These are phyloP conservation scores for Dendryphion nanum DNA, from an alignment of 2,329 filamentous ascomycete species.

Conservation along the genomic window DNA sequence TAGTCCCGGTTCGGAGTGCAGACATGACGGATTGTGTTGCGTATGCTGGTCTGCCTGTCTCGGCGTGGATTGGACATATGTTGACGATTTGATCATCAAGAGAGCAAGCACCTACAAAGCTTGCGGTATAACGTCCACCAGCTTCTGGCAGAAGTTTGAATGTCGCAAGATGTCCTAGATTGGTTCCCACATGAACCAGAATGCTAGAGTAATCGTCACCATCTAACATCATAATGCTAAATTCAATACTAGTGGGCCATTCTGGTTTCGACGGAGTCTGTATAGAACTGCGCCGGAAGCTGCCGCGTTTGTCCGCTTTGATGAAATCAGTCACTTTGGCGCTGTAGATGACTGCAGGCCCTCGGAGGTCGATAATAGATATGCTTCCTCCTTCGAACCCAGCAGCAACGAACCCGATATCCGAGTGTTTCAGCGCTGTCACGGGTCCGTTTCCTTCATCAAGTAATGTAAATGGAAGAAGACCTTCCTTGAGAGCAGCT, in stretches of 20 bases:
- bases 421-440: slow-evolving; percentile 77
- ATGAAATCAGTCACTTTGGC: slow-evolving; percentile 69
- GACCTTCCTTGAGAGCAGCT: slow-evolving; percentile 69
- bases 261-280: slow-evolving; percentile 55
- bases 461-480: slow-evolving; percentile 77
- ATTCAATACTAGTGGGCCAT: slow-evolving; percentile 80
- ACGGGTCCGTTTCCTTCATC: slow-evolving; percentile 81
- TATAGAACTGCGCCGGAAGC: slow-evolving; percentile 61
- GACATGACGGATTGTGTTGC: slow-evolving; percentile 75
- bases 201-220: slow-evolving; percentile 96
- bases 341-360: slow-evolving; percentile 79
- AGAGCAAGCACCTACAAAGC: slow-evolving; percentile 65
- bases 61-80: slow-evolving; percentile 75
- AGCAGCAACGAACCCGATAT: slow-evolving; percentile 86
- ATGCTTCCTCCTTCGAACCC: slow-evolving; percentile 82
- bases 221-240: slow-evolving; percentile 85
- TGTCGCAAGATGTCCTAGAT: slow-evolving; percentile 76
- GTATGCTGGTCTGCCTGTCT: slow-evolving; percentile 70
- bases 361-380: slow-evolving; percentile 81
- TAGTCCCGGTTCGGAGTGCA: slow-evolving; percentile 69
- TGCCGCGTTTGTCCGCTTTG: slow-evolving; percentile 73
- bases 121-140: slow-evolving; percentile 68
- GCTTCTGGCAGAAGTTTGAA: slow-evolving; percentile 82
- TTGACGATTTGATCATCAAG: slow-evolving; percentile 70
- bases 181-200: slow-evolving; percentile 86